A percentile compares a stretch with the other conserved stretches of the same genome.
Evolutionary conservation across 2,329 filamentous ascomycete species (phyloP).

Genomic region (Cladosporium sp.): DNA sequence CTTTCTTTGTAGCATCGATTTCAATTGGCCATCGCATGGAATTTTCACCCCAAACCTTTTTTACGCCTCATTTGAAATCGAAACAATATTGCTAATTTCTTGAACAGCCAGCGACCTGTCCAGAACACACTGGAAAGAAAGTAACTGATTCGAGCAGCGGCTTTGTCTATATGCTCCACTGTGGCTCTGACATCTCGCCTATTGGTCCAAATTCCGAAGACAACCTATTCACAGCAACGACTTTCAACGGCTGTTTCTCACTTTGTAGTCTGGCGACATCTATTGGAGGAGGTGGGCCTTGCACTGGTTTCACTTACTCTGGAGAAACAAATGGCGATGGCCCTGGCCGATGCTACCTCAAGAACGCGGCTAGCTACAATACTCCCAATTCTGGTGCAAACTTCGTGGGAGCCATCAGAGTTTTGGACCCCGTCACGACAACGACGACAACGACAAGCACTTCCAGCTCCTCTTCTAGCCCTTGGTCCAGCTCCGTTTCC

Average conservation of each 20-base stretch:
- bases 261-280: constrained; percentile 1
- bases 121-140: background rate
- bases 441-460: background rate
- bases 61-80: no score
- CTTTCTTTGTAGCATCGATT: no score
- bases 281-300: background rate
- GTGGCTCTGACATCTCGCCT: constrained; percentile 1
- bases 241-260: constrained; percentile 13
- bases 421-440: background rate
- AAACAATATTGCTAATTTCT: no score
- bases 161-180: constrained; percentile 4
- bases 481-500: background rate
- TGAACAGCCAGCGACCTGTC: background rate
- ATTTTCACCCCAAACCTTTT: no score
- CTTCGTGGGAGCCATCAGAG: no score
- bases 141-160: constrained; percentile 6
- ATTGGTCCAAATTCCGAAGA: no score
- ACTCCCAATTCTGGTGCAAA: no score
- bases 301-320: constrained; percentile 11
- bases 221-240: no score
- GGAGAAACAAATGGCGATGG: constrained; percentile 14
- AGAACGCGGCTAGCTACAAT: background rate
- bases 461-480: background rate
- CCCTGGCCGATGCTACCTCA: constrained; percentile 13
- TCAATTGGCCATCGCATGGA: no score